Evolutionary conservation across 495 filamentous ascomycete genomes (phyloP).

Genomic region (Parathielavia hyrcaniae): DNA sequence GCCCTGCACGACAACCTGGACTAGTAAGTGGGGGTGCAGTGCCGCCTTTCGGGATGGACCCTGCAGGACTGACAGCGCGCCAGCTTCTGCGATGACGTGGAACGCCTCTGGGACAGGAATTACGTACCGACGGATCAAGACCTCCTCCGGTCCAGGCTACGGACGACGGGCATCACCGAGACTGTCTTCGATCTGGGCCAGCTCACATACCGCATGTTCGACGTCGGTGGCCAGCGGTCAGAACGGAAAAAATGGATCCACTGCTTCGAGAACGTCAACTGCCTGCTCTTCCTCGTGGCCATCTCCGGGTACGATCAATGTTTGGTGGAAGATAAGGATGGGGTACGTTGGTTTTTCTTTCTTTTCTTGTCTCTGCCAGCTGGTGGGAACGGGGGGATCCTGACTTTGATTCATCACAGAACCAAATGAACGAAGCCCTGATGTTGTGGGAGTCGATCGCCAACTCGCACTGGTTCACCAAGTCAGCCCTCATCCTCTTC

Average conservation of each 20-base stretch:
- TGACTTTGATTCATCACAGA: constrained; percentile 48
- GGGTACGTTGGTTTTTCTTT: constrained; percentile 54
- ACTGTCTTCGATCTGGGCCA: constrained; percentile 91
- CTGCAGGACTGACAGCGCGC: neutral
- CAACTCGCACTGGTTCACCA: constrained; percentile 96
- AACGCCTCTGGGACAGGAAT: constrained; percentile 77
- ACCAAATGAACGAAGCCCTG: constrained; percentile 99
- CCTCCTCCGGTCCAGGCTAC: constrained; percentile 81
- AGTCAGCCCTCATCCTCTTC: constrained; percentile 93
- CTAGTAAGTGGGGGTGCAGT: constrained; percentile 62
- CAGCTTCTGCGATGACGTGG: constrained; percentile 87
- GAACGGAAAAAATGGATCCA: constrained; percentile 99
- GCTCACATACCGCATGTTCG: constrained; percentile 97
- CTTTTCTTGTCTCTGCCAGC: neutral
- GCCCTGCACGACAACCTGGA: constrained; percentile 89
- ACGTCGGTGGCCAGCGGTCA: constrained; percentile 93
- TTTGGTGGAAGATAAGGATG: constrained; percentile 93
- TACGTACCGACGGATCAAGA: constrained; percentile 97
- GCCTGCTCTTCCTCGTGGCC: constrained; percentile 88
- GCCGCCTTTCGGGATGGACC: neutral
- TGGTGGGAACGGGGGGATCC: constrained; percentile 6
- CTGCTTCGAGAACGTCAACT: constrained; percentile 96
- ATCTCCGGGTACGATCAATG: constrained; percentile 97
- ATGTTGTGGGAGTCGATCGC: constrained; percentile 97
- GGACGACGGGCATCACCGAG: constrained; percentile 96